Evolutionary conservation across 1,139 yeast genomes (phyloP), one percentile per base, ranked within the genome.

Genomic region (Diutina siamensis): DNA sequence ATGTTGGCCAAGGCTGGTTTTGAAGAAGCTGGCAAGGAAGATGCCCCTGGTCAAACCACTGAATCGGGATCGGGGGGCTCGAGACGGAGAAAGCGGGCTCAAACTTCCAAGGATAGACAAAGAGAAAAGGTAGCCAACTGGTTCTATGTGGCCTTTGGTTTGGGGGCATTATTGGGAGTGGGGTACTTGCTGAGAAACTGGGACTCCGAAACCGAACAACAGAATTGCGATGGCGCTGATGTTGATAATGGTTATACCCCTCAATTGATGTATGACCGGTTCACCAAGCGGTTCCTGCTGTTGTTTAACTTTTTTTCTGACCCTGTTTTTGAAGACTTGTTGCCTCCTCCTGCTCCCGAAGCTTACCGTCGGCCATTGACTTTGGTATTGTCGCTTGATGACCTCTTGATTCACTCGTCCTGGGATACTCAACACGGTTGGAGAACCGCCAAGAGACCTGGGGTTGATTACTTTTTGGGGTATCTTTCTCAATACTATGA

Each of bases 371-470:
- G 96, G 59, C 96, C 97, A 35, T 68, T 85, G 61, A 92, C 99
- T 2, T 71, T 92, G 54, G 97, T 92, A 4, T 66, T 92, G 53
- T 83, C 88, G 25, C 74, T 92, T 57, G 98, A 92, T 55, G 98
- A 92, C 59, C 71, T 92, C 51, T 74, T 92, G 61, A 78, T 89
- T 50, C 96, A 92, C 64, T 82, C 95, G 44, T 86, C 83, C 50
- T 92, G 98, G 98, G 78, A 85, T 49, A 80, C 88, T 54, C 80
- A 86, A 63, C 75, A 81, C 60, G 98, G 98, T 46, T 92, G 99
- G 99, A 81, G 95, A 68, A 92, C 97, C 19, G 97, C 95, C 41
- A 94, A 94, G 72, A 85, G 99, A 69, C 98, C 98, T 40, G 99
- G 98, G 49, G 80, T 87, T 51, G 98, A 94, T 65, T 94, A 94